phyloP scores from a whole-genome alignment of 805 yeast genomes.

The Pachysolen tannophilus region DNA sequence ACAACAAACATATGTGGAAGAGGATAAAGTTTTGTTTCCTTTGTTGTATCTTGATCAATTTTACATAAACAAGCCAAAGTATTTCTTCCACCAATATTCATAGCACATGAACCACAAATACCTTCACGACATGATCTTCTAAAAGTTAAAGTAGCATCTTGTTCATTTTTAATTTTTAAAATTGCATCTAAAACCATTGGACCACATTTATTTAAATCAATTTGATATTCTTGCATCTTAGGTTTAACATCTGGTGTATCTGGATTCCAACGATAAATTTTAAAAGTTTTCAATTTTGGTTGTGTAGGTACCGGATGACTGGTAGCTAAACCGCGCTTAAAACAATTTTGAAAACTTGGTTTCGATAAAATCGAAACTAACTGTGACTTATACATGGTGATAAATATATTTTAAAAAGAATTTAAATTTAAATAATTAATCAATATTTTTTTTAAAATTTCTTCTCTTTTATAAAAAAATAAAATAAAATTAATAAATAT shows the following conservation, averaged over 20 bases:
- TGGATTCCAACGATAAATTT: slow-evolving; percentile 97
- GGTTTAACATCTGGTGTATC: slow-evolving; percentile 94
- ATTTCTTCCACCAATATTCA: slow-evolving; percentile 97
- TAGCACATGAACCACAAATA: slow-evolving; percentile 98
- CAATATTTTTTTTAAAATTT: too few species aligned
- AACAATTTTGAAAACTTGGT: too few species aligned
- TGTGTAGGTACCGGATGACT: slow-evolving; percentile 35
- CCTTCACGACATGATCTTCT: slow-evolving; percentile 99
- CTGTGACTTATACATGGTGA: too few species aligned
- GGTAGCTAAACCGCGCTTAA: too few species aligned
- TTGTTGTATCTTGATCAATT: slow-evolving; percentile 71
- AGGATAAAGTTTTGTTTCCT: slow-evolving; percentile 86
- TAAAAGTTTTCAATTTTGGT: slow-evolving; percentile 70
- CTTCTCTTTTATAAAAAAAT: too few species aligned
- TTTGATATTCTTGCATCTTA: slow-evolving; percentile 68
- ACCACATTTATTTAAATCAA: slow-evolving; percentile 88
- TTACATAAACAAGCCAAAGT: slow-evolving; percentile 95
- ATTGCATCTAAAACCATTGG: slow-evolving; percentile 98
- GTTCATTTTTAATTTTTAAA: slow-evolving; percentile 91
- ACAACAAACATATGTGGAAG: slow-evolving; percentile 98
- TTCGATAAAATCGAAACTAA: too few species aligned
- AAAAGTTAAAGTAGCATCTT: slow-evolving; percentile 90
- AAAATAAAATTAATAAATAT: too few species aligned
- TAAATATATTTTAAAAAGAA: too few species aligned
- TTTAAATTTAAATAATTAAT: too few species aligned